These are phyloP conservation scores for Phaeoacremonium minimum DNA, from an alignment of 2,329 filamentous ascomycete species.

Conservation along the genomic window DNA sequence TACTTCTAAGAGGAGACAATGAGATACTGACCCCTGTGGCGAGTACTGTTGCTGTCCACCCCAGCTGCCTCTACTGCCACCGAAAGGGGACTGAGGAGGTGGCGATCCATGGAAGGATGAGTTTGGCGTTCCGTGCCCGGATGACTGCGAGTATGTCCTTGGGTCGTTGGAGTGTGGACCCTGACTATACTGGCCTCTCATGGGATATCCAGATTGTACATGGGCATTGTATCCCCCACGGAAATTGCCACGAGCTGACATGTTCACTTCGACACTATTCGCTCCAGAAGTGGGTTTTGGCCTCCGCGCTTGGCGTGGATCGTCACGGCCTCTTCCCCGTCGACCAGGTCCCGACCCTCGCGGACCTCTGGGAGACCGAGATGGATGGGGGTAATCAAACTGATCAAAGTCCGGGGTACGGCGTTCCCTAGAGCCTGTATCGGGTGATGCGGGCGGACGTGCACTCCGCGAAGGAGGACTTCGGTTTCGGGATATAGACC, in stretches of 20 bases:
- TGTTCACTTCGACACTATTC: slow-evolving; percentile 47
- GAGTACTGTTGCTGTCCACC: slow-evolving; percentile 29
- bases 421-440: slow-evolving; percentile 13
- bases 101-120: slow-evolving; percentile 41
- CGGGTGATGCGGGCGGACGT: slow-evolving; percentile 16
- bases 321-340: slow-evolving; percentile 32
- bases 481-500: slow-evolving; percentile 7
- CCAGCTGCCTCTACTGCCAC: slow-evolving; percentile 32
- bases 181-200: slow-evolving; percentile 27
- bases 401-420: slow-evolving; percentile 10
- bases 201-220: slow-evolving; percentile 25
- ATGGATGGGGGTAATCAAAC: slow-evolving; percentile 6
- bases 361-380: slow-evolving; percentile 7
- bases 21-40: slow-evolving; percentile 34
- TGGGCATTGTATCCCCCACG: slow-evolving; percentile 34
- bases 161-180: slow-evolving; percentile 21
- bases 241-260: slow-evolving; percentile 37
- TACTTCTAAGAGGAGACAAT: neutral
- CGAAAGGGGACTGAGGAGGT: slow-evolving; percentile 35
- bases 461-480: slow-evolving; percentile 4
- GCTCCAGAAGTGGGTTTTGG: slow-evolving; percentile 36
- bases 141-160: slow-evolving; percentile 32
- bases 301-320: slow-evolving; percentile 28
- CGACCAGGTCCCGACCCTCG: slow-evolving; percentile 14
- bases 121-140: slow-evolving; percentile 32